A percentile compares a stretch with the other conserved stretches of the same genome.
phyloP scores from a whole-genome alignment of 2,329 filamentous ascomycete species.

The Xylaria sp. region DNA sequence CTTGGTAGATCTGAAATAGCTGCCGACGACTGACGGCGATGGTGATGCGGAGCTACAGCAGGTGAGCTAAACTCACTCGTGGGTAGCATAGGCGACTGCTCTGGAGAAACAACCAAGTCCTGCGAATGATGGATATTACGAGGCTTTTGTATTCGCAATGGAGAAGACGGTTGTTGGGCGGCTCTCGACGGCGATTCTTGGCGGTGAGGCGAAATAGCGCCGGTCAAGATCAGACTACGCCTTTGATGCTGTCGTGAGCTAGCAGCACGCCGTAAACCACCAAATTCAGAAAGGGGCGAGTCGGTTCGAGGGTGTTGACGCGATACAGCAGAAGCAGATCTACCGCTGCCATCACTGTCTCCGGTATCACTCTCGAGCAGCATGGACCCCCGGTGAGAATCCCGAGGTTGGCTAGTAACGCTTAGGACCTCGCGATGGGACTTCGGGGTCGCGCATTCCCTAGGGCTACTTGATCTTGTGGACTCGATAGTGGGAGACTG shows the following conservation, averaged over 20 bases:
- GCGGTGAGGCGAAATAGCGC: conserved; percentile 76
- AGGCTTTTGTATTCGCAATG: conserved; percentile 82
- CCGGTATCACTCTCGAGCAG: conserved; percentile 81
- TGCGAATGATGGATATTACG: conserved; percentile 61
- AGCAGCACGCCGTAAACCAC: conserved; percentile 72
- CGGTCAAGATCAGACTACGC: conserved; percentile 80
- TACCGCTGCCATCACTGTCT: conserved; percentile 85
- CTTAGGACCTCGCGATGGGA: conserved; percentile 69
- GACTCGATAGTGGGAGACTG: conserved; percentile 70
- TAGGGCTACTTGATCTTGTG: conserved; percentile 85
- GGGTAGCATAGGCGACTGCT: conserved; percentile 85
- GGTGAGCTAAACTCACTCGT: conserved; percentile 82
- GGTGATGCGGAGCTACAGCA: conserved; percentile 66
- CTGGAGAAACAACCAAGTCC: conserved; percentile 77
- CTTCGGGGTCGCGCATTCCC: conserved; percentile 86
- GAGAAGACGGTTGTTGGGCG: conserved; percentile 78
- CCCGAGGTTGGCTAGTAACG: conserved; percentile 58
- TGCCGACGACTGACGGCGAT: conserved; percentile 82
- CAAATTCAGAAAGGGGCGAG: conserved; percentile 87
- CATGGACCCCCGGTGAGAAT: conserved; percentile 76
- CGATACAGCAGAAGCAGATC: conserved; percentile 76
- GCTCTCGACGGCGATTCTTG: conserved; percentile 86
- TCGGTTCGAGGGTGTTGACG: conserved; percentile 73
- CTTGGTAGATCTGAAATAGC: conserved; percentile 72
- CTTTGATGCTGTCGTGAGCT: conserved; percentile 84